Evolutionary conservation across 2,329 filamentous ascomycete genomes (phyloP).

Genomic region (Cytospora paraplurivora): DNA sequence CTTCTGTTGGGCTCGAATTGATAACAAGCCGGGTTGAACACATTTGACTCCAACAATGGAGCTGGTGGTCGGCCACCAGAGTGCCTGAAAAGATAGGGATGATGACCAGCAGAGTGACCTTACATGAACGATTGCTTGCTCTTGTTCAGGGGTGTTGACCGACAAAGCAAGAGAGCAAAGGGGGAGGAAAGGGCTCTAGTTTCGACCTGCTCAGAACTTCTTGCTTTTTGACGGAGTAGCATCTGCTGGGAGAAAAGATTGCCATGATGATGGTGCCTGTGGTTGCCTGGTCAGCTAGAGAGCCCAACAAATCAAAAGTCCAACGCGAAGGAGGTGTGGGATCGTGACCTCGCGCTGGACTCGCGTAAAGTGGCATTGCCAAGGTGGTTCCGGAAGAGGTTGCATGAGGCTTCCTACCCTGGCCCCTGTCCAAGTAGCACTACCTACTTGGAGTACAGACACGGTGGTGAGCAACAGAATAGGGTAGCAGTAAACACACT

Average conservation of each 20-base stretch:
- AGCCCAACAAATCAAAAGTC: slow-evolving; percentile 30
- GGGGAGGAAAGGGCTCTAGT: slow-evolving; percentile 12
- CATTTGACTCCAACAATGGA: slow-evolving; percentile 24
- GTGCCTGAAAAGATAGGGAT: slow-evolving; percentile 20
- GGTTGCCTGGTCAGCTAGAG: slow-evolving; percentile 25
- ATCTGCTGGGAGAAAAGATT: slow-evolving; percentile 13
- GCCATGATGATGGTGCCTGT: slow-evolving; percentile 16
- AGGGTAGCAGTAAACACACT: not conserved
- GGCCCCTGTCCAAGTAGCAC: slow-evolving; percentile 12
- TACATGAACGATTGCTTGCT: slow-evolving; percentile 29
- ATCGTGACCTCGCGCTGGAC: slow-evolving; percentile 34
- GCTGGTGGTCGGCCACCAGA: slow-evolving; percentile 13
- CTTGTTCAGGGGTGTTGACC: slow-evolving; percentile 30
- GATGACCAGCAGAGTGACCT: slow-evolving; percentile 18
- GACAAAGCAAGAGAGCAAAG: slow-evolving; percentile 29
- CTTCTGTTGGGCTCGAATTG: slow-evolving; percentile 8
- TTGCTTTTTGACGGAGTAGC: slow-evolving; percentile 31
- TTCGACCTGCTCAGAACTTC: slow-evolving; percentile 20
- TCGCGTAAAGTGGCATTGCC: slow-evolving; percentile 38
- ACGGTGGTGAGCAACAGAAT: not conserved
- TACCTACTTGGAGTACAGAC: slow-evolving; percentile 2
- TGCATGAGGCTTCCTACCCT: slow-evolving; percentile 22
- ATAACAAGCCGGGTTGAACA: slow-evolving; percentile 22
- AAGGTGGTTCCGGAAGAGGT: slow-evolving; percentile 16
- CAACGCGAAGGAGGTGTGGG: slow-evolving; percentile 31